Conservation (phyloP, 1,284 basidiomycete species). For the Apiotrichum siamense region DNA sequence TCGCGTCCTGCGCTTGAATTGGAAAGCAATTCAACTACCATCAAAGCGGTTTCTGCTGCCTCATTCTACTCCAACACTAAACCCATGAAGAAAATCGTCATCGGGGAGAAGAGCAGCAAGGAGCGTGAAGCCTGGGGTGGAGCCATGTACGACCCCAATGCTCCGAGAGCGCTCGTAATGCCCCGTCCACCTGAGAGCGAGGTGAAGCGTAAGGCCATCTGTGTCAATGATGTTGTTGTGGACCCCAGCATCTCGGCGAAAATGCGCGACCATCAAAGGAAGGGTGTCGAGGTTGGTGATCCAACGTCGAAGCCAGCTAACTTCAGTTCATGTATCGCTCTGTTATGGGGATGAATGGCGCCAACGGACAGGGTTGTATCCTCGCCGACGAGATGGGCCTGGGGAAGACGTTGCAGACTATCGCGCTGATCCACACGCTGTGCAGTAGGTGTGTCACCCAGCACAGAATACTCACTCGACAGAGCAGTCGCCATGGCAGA, state of each 20-base stretch:
- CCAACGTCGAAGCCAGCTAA: slow-evolving; percentile 6
- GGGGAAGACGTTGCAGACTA: slow-evolving; percentile 84
- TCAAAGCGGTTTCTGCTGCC: background rate
- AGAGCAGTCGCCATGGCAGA: slow-evolving; percentile 72
- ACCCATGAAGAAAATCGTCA: slow-evolving; percentile 27
- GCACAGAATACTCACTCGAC: slow-evolving; percentile 6
- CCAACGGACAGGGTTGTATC: slow-evolving; percentile 81
- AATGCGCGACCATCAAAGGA: slow-evolving; percentile 83
- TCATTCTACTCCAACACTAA: slow-evolving; percentile 32
- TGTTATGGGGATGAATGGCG: slow-evolving; percentile 86
- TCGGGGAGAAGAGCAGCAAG: slow-evolving; percentile 38
- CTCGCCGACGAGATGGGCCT: slow-evolving; percentile 97
- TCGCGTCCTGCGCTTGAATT: too few species aligned
- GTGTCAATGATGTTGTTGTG: slow-evolving; percentile 79
- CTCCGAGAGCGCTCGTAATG: slow-evolving; percentile 78
- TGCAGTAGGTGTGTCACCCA: slow-evolving; percentile 56
- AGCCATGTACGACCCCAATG: slow-evolving; percentile 56
- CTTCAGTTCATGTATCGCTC: slow-evolving; percentile 84
- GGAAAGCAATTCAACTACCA: too few species aligned
- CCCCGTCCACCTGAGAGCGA: slow-evolving; percentile 66
- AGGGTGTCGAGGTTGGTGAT: slow-evolving; percentile 57
- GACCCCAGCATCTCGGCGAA: slow-evolving; percentile 75
- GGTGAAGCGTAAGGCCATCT: slow-evolving; percentile 56
- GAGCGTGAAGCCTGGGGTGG: slow-evolving; percentile 28
- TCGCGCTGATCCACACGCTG: slow-evolving; percentile 79